Conservation (phyloP, 169 alveolate genomes). For the Plasmodium knowlesi region DNA sequence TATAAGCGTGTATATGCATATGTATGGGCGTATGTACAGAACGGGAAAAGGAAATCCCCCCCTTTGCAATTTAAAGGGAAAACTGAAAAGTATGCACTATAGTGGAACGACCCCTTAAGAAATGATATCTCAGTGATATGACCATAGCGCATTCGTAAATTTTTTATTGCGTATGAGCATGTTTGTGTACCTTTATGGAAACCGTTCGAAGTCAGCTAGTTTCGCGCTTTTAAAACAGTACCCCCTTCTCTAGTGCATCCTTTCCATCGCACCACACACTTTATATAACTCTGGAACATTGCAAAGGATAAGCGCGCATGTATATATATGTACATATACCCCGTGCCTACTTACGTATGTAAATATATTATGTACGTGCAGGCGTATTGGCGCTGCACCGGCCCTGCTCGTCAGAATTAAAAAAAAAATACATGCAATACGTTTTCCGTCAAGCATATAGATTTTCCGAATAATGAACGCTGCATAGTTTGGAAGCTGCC, state of each 20-base stretch:
- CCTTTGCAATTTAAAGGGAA: slow-evolving; percentile 2
- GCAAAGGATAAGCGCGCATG: neutral
- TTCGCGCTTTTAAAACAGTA: neutral
- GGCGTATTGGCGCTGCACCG: neutral
- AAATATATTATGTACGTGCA: neutral
- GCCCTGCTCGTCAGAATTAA: neutral
- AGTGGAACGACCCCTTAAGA: neutral
- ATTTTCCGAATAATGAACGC: slow-evolving; percentile 24
- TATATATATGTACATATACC: neutral
- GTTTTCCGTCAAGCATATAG: slow-evolving; percentile 26
- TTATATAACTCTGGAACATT: slow-evolving; percentile 17
- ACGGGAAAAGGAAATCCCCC: neutral
- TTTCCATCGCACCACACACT: neutral
- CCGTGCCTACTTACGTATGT: neutral
- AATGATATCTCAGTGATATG: neutral
- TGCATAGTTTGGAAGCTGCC: slow-evolving; percentile 21
- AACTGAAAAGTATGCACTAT: neutral
- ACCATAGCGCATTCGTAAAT: neutral
- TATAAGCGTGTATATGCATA: slow-evolving; percentile 1
- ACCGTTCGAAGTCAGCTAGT: slow-evolving; percentile 9
- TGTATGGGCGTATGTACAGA: slow-evolving; percentile 2
- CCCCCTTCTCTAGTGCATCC: slow-evolving; percentile 5
- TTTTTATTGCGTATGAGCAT: neutral
- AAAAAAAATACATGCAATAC: neutral
- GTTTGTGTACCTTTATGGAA: neutral